Conservation (phyloP, 345 rosid genomes). For the Ceriops decandra region DNA sequence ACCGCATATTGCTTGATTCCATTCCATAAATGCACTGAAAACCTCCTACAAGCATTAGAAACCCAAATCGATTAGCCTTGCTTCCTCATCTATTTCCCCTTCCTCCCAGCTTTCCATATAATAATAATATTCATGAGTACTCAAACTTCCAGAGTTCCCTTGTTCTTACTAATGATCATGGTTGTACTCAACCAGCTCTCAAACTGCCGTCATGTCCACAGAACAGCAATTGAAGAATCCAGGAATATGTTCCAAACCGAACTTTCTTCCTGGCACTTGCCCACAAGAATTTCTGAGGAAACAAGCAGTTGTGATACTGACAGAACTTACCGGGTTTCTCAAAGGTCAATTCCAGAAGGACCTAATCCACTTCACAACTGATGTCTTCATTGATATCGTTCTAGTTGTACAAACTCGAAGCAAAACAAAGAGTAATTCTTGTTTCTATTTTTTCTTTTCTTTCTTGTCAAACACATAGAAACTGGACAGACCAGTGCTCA, state of each 20-base stretch:
- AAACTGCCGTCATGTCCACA: slow-evolving; percentile 21
- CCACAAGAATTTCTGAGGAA: slow-evolving; percentile 7
- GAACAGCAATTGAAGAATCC: slow-evolving; percentile 13
- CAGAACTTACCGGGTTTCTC: background rate
- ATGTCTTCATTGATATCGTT: background rate
- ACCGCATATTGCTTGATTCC: too few species aligned
- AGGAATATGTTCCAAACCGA: slow-evolving; percentile 10
- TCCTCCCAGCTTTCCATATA: slow-evolving; percentile 2
- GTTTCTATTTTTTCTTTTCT: background rate
- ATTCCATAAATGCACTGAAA: too few species aligned
- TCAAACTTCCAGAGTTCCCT: slow-evolving; percentile 6
- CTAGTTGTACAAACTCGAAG: background rate
- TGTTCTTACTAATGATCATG: slow-evolving; percentile 28
- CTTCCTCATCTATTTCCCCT: background rate
- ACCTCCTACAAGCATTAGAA: too few species aligned
- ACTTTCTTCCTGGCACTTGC: slow-evolving; percentile 15
- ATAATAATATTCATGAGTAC: slow-evolving; percentile 15
- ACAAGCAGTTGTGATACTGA: background rate
- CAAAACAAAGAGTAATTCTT: background rate
- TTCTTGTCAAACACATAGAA: background rate
- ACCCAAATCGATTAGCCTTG: background rate
- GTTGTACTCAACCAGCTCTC: slow-evolving; percentile 17
- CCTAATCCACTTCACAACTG: slow-evolving; percentile 7
- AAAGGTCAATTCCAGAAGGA: background rate
- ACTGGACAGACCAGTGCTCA: too few species aligned